A percentile compares a stretch with the other conserved stretches of the same genome.
phyloP scores from a whole-genome alignment of 371 early-diverging fungal genomes.

The Batkoa obscura region DNA sequence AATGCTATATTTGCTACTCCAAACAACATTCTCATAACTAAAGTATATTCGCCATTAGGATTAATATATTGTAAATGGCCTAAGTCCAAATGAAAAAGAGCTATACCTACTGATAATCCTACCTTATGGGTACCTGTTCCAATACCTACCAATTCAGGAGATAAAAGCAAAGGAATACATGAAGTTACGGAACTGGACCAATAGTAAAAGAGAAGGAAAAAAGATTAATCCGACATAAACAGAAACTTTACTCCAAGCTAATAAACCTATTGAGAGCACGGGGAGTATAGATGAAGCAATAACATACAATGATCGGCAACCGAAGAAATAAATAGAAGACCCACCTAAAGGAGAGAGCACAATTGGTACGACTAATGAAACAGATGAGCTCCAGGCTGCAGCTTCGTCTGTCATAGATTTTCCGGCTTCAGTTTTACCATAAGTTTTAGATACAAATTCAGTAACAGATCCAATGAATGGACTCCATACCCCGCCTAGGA shows the following conservation, averaged over 20 bases:
- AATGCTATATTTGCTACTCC: neutral
- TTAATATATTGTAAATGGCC: neutral
- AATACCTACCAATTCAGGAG: conserved; percentile 33
- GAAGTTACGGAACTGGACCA: conserved; percentile 47
- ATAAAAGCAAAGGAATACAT: conserved; percentile 36
- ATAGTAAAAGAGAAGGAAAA: conserved; percentile 41
- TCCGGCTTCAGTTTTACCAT: conserved; percentile 18
- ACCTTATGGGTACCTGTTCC: conserved; percentile 36
- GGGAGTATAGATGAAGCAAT: neutral
- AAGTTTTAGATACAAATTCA: neutral
- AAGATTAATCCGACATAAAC: conserved; percentile 33
- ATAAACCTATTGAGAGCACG: conserved; percentile 12
- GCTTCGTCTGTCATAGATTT: no score
- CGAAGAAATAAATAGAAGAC: conserved; percentile 24
- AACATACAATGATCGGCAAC: conserved; percentile 6
- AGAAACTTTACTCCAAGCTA: conserved; percentile 26
- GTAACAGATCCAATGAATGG: conserved; percentile 26
- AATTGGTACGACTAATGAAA: conserved; percentile 27
- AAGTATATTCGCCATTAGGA: neutral
- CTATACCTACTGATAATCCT: neutral
- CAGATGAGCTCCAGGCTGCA: conserved; percentile 30
- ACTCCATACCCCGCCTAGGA: conserved; percentile 30
- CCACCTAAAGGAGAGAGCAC: conserved; percentile 31
- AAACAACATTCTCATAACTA: neutral
- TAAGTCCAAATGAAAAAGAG: neutral